These are phyloP conservation scores for Calonectria honghensis DNA, from an alignment of 2,329 filamentous ascomycete genomes.

Conservation along the genomic window DNA sequence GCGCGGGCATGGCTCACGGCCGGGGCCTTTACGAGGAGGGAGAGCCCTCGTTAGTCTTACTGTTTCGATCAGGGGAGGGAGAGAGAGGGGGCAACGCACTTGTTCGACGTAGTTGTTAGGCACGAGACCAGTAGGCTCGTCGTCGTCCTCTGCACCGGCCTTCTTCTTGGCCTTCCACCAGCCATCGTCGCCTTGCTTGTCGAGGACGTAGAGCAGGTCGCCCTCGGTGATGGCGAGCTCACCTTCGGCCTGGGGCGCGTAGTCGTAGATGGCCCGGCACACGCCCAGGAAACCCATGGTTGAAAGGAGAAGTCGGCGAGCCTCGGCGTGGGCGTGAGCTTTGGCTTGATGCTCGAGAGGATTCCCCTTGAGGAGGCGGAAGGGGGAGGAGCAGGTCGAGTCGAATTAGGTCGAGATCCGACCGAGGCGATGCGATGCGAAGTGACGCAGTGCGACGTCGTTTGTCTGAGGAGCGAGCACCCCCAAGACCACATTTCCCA, in stretches of 20 bases:
- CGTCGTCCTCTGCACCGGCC: slow-evolving; percentile 87
- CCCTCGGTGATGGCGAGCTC: slow-evolving; percentile 91
- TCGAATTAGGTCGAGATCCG: slow-evolving; percentile 48
- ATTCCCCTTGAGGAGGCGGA: slow-evolving; percentile 38
- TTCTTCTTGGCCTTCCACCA: slow-evolving; percentile 99
- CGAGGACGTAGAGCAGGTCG: slow-evolving; percentile 90
- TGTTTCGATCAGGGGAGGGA: slow-evolving; percentile 21
- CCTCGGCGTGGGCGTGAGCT: slow-evolving; percentile 47
- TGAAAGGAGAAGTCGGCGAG: slow-evolving; percentile 48
- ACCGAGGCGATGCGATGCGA: slow-evolving; percentile 45
- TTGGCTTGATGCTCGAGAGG: slow-evolving; percentile 42
- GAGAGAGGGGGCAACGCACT: slow-evolving; percentile 67
- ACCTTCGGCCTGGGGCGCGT: slow-evolving; percentile 88
- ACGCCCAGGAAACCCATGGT: slow-evolving; percentile 94
- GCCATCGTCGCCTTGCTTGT: slow-evolving; percentile 85
- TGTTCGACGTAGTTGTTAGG: slow-evolving; percentile 97
- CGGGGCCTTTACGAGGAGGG: slow-evolving; percentile 71
- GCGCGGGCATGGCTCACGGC: slow-evolving; percentile 85
- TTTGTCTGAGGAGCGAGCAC: slow-evolving; percentile 54
- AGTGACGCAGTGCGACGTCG: slow-evolving; percentile 57
- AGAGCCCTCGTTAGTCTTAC: slow-evolving; percentile 29
- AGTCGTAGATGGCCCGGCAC: slow-evolving; percentile 94
- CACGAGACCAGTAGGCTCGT: slow-evolving; percentile 92
- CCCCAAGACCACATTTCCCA: slow-evolving; percentile 36
- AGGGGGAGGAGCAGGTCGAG: slow-evolving; percentile 35